A percentile compares a stretch with the other conserved stretches of the same genome.
Conservation (phyloP, 306 rosid species). For the Prinsepia uniflora region DNA sequence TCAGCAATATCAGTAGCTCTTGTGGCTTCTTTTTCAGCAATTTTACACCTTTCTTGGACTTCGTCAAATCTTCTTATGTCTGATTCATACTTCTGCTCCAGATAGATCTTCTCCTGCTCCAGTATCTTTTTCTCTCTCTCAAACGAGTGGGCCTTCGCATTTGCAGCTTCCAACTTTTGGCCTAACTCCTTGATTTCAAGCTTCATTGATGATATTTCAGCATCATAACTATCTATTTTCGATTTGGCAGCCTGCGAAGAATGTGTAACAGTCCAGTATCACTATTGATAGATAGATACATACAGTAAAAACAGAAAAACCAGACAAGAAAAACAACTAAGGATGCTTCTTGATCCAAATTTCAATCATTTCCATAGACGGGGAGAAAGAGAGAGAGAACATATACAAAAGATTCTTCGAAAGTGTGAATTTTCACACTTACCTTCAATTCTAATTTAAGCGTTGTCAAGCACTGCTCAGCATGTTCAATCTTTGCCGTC, state of each 20-base stretch:
- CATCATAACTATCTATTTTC: constrained; percentile 67
- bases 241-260: constrained; percentile 77
- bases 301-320: not conserved
- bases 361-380: not conserved
- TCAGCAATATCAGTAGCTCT: constrained; percentile 71
- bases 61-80: constrained; percentile 77
- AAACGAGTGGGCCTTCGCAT: constrained; percentile 62
- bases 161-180: constrained; percentile 54
- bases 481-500: constrained; percentile 59
- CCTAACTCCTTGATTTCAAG: constrained; percentile 58
- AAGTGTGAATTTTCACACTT: constrained; percentile 26
- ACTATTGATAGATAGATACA: not conserved
- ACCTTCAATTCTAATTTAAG: constrained; percentile 76
- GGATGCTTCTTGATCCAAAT: not conserved
- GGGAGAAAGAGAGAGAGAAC: not conserved
- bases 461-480: constrained; percentile 79
- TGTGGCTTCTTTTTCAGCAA: constrained; percentile 70
- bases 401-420: not conserved
- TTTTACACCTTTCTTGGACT: constrained; percentile 69
- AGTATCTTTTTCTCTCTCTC: constrained; percentile 62
- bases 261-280: constrained; percentile 5
- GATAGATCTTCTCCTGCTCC: constrained; percentile 73
- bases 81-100: constrained; percentile 66
- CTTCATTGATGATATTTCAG: constrained; percentile 57
- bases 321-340: not conserved